phyloP scores from a whole-genome alignment of 306 rosid genomes.

The Hippophae gyantsensis region DNA sequence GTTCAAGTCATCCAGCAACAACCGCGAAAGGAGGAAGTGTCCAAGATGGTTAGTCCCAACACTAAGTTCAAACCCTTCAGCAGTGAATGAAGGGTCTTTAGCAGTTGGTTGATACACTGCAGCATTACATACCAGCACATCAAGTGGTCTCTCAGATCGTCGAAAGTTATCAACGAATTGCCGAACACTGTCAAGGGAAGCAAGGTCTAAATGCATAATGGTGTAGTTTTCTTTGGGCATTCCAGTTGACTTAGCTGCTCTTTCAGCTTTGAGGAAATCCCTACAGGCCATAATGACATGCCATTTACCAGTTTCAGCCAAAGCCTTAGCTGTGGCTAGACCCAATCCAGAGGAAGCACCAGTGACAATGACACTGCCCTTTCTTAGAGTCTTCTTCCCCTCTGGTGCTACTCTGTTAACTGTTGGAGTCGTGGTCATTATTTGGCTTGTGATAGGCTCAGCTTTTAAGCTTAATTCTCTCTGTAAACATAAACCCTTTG shows the following conservation, averaged over 20 bases:
- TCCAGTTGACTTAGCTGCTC: slow-evolving; percentile 93
- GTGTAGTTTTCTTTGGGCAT: slow-evolving; percentile 68
- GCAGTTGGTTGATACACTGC: slow-evolving; percentile 93
- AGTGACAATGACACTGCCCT: slow-evolving; percentile 77
- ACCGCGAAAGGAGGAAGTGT: slow-evolving; percentile 83
- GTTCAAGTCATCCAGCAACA: slow-evolving; percentile 64
- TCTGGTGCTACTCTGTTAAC: slow-evolving; percentile 46
- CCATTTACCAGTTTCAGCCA: slow-evolving; percentile 98
- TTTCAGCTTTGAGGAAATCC: slow-evolving; percentile 91
- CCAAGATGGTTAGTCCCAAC: slow-evolving; percentile 97
- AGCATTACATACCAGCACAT: slow-evolving; percentile 89
- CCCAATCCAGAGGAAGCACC: slow-evolving; percentile 98
- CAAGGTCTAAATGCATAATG: slow-evolving; percentile 91
- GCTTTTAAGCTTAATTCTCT: slow-evolving; percentile 39
- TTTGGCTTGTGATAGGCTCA: slow-evolving; percentile 60
- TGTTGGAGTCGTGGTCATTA: slow-evolving; percentile 55
- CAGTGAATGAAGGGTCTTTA: slow-evolving; percentile 80
- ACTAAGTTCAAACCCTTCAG: slow-evolving; percentile 92
- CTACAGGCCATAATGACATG: slow-evolving; percentile 97
- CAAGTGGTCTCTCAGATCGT: slow-evolving; percentile 57
- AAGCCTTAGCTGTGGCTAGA: slow-evolving; percentile 87
- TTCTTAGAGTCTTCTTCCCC: slow-evolving; percentile 84
- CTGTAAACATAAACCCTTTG: slow-evolving; percentile 19
- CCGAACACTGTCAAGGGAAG: slow-evolving; percentile 86
- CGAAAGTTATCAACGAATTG: slow-evolving; percentile 77